A percentile compares a stretch with the other conserved stretches of the same genome.
Evolutionary conservation across 768 basidiomycete genomes (phyloP).

Genomic region (Phlebiopsis flavidoalba): DNA sequence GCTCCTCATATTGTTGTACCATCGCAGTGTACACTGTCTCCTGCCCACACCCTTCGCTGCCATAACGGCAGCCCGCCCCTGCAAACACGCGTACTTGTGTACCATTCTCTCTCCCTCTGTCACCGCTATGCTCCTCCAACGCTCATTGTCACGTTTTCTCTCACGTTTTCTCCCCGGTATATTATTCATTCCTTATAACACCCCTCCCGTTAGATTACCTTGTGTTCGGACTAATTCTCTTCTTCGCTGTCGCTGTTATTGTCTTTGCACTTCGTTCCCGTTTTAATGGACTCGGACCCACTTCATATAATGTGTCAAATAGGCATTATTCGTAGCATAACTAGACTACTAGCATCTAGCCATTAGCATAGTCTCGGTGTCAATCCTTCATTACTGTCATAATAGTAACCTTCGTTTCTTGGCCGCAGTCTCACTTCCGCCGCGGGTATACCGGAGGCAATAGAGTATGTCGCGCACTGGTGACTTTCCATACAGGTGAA

Average conservation of each 20-base stretch:
- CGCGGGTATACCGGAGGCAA: too few species aligned
- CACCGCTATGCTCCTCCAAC: background rate
- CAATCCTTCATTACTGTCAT: background rate
- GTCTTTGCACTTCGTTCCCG: background rate
- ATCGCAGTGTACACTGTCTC: too few species aligned
- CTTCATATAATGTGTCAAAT: background rate
- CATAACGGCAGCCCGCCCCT: background rate
- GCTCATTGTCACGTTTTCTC: background rate
- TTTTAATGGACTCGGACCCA: background rate
- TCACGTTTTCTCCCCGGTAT: background rate
- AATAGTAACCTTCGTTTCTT: background rate
- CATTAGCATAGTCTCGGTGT: conserved; percentile 2
- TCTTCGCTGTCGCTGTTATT: background rate
- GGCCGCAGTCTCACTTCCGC: background rate
- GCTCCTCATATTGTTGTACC: too few species aligned
- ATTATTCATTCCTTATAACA: background rate
- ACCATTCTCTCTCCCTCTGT: background rate
- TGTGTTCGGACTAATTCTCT: background rate
- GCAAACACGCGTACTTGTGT: background rate
- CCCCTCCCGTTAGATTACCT: background rate
- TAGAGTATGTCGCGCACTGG: too few species aligned
- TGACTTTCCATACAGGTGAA: too few species aligned
- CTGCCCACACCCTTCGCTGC: background rate
- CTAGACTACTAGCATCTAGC: conserved; percentile 2
- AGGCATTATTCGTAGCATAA: background rate